Base-by-base conservation (phyloP, 2,329 filamentous ascomycete species). In the Colletotrichum sidae region DNA sequence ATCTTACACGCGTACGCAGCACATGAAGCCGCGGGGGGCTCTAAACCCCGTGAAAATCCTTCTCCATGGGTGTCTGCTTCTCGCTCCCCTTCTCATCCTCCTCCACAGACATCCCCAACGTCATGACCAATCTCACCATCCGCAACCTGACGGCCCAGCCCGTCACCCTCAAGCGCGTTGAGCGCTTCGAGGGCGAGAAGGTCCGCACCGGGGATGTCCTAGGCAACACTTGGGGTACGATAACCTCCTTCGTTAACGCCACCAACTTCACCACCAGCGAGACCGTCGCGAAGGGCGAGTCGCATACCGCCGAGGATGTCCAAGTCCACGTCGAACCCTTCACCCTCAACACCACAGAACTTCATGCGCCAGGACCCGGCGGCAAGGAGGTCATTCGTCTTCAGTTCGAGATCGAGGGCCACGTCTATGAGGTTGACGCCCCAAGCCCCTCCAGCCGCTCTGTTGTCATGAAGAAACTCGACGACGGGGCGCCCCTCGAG, bases 131-230 rank as follows among this genome's bases (percentile, higher is more conserved):
- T 62, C 81, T 97, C 70, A 92, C 86, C 5, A 87, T 97, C 72
- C 93, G 94, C 72, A 97, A 97, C 77, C 81, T 97, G 69, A 95
- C 92, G 49, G 83, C 87, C 62, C 89, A 86, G 53, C 84, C 88
- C n/a, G 81, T 97, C 60, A 87, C 90, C 70, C 85, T 97, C 71
- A 90, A 89, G 76, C 83, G 74, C 65, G 82, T 95, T 64, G 92
- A 96, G 80, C 90, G 90, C 70, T 94, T 94, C 75, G 86, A 89
- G 70, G 84, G 77, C 37, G 74, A 81, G 64, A 75, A 76, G 33
- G 71, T 80, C 80, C 57, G 80, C 47, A 76, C 76, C 37, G 77
- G 77, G 61, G 76, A 84, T 68, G 76, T 82, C 13, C 70, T 85
- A 42, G 75, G 75, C 69, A 85, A 82, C 69, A 74, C 84, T 65